Base-by-base conservation (phyloP, 345 rosid species). In the Pistacia vera region DNA sequence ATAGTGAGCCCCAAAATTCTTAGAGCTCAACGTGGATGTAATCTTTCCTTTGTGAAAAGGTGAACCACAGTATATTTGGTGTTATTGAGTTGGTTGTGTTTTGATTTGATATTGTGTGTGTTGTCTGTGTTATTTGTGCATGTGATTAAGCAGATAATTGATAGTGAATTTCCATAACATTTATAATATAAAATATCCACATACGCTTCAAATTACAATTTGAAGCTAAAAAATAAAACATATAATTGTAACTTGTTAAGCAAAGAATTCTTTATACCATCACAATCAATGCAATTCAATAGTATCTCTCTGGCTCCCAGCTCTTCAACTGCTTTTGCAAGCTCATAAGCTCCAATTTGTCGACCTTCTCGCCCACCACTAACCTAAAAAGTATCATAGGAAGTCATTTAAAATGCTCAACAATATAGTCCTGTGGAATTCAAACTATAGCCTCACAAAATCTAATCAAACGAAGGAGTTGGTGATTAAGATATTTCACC, bases 321-420 rank as follows among this genome's bases (percentile, higher is more conserved):
- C 75, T 88, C 94, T 84, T 97, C 98, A 75, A 94, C 98, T 54
- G 92, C 93, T 89, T 88, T 92, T 49, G 98, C 98, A 79, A 97
- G 97, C 88, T 97, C 99, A 77, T 88, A 92, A 48, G 99, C 99
- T 83, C 98, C 97, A 74, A 94, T 90, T 59, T 94, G 97, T 72
- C 99, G 89, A 74, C 94, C 97, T 84, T 97, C 98, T 85, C 98
- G 90, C 54, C 98, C 99, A 25, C 99, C 99, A 72, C 83, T 90
- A 71, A 94, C 97, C 99, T 97, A 76, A 63, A 71, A 78, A 61
- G 38, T 36, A 82, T 30, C n/a, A 66, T 0, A 14, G 28, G 36
- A 67, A 56, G 73, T 49, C 62, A 17, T 48, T 48, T 69, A 67
- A 61, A 25, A 59, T 16, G 58, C 35, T 49, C 44, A 22, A 78